Conservation (phyloP, 2,329 filamentous ascomycete genomes). For the Ophiostoma fasciatum region DNA sequence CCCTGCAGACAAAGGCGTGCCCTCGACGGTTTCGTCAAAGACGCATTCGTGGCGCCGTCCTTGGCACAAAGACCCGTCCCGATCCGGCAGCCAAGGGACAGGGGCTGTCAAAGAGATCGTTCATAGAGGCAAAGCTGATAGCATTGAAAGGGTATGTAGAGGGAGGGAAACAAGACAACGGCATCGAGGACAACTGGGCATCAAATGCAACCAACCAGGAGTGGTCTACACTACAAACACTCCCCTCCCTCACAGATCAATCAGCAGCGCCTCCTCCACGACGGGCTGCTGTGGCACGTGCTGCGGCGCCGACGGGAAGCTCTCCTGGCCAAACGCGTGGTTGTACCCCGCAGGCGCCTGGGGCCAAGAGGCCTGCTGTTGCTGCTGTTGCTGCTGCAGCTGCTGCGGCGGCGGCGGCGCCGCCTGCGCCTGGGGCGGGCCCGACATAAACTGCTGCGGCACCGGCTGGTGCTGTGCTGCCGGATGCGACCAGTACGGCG, state of each 20-base stretch:
- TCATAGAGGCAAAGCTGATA: too few species aligned
- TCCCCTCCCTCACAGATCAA: constrained; percentile 40
- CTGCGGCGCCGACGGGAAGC: constrained; percentile 51
- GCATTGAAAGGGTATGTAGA: too few species aligned
- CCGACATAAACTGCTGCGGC: constrained; percentile 14
- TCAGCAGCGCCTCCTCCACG: constrained; percentile 63
- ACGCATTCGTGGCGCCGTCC: too few species aligned
- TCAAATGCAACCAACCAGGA: too few species aligned
- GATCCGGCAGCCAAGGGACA: too few species aligned
- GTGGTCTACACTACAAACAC: too few species aligned
- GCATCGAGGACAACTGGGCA: too few species aligned
- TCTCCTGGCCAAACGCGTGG: constrained; percentile 41
- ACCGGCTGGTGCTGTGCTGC: constrained; percentile 25
- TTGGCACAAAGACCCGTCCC: too few species aligned
- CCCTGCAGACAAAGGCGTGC: too few species aligned
- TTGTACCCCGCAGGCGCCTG: constrained; percentile 23
- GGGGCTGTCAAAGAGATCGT: too few species aligned
- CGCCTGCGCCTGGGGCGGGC: constrained; percentile 26
- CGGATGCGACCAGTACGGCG: constrained; percentile 33
- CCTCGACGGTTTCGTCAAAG: too few species aligned
- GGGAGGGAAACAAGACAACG: too few species aligned
- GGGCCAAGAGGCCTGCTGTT: constrained; percentile 19
- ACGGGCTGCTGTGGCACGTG: constrained; percentile 43
- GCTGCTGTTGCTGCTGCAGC: constrained; percentile 12
- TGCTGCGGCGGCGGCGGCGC: constrained; percentile 28